Conservation (phyloP, 1,284 basidiomycete species). For the Kalmanozyma brasiliensis region DNA sequence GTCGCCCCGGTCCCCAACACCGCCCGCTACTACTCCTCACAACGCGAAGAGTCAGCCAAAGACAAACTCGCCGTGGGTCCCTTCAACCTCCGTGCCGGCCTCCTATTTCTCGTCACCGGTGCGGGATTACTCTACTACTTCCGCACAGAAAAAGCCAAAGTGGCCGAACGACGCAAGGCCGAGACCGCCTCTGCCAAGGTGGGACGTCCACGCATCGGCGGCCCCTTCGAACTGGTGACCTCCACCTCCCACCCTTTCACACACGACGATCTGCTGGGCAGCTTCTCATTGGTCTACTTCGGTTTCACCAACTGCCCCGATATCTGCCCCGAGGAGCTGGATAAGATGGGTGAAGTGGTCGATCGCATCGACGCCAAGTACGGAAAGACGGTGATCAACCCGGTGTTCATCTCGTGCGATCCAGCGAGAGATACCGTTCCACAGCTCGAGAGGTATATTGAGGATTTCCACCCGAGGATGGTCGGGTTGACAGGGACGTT, state of each 20-base stretch:
- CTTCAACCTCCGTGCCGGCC: conserved; percentile 85
- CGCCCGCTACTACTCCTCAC: conserved; percentile 16
- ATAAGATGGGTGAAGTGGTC: conserved; percentile 91
- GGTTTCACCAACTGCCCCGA: conserved; percentile 83
- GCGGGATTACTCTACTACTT: conserved; percentile 88
- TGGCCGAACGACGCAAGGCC: conserved; percentile 43
- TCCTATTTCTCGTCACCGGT: conserved; percentile 83
- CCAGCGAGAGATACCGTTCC: conserved; percentile 85
- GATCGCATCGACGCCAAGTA: conserved; percentile 74
- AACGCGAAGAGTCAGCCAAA: conserved; percentile 44
- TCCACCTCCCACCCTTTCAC: conserved; percentile 73
- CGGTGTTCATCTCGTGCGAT: conserved; percentile 95
- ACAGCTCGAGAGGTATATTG: conserved; percentile 71
- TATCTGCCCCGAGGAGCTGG: conserved; percentile 97
- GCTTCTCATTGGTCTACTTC: conserved; percentile 81
- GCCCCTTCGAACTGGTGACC: conserved; percentile 75
- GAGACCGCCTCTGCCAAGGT: conserved; percentile 67
- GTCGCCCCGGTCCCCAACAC: neutral
- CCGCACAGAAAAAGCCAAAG: conserved; percentile 78
- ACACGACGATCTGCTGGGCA: conserved; percentile 83
- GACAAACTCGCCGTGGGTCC: conserved; percentile 69
- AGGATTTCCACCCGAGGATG: conserved; percentile 84
- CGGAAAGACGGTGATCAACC: conserved; percentile 70
- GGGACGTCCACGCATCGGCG: conserved; percentile 83
- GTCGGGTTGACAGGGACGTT: conserved; percentile 89